Evolutionary conservation across 1,139 yeast species (phyloP), one percentile per base, ranked within the genome.

Genomic region (Nakaseomyces bracarensis): DNA sequence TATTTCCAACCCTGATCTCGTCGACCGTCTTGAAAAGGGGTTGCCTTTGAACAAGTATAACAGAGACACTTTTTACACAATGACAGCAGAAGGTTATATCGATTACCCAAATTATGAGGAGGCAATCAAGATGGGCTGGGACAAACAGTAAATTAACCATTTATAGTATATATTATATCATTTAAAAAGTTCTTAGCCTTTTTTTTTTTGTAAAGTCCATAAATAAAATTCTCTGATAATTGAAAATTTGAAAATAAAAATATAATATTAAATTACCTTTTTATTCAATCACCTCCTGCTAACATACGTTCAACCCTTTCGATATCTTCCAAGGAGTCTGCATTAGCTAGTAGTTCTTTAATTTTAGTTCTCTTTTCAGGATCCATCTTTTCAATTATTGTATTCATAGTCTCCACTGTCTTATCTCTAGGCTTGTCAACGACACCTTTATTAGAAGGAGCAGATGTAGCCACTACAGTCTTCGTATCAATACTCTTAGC

Each of bases 311-410:
- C 95, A 22, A 87, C 74, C 41, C 76, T 65, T 49, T 81, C 85
- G 11, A 87, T 81, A 50, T 87, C 96, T 11, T 73, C 82, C 46
- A 87, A 60, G 42, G 80, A 77, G 3, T 76, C 70, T 1, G 96
- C 94, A 27, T 63, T 65, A 42, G 71, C 71, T 43, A 87, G 65
- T 46, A 76, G 72, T 38, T 66, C 60, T 49, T 79, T 69, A 39
- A 87, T 61, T 42, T 64, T 64, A 13, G 62, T 61, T 47, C 70
- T 72, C 22, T 46, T 52, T 41, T 81, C 86, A 11, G 71, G 76
- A 1, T 79, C 68, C 50, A 84, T 65, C 46, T 70, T 73, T 27
- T 63, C 58, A 16, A 68, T 63, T 0, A 68, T 63, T 22, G 50
- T 51, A 20, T 58, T 52, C 50, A 64, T 53, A 18, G 59, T 49